Evolutionary conservation across 257 asterid species (phyloP), one percentile per base, ranked within the genome.

Genomic region (Ehretia macrophylla): DNA sequence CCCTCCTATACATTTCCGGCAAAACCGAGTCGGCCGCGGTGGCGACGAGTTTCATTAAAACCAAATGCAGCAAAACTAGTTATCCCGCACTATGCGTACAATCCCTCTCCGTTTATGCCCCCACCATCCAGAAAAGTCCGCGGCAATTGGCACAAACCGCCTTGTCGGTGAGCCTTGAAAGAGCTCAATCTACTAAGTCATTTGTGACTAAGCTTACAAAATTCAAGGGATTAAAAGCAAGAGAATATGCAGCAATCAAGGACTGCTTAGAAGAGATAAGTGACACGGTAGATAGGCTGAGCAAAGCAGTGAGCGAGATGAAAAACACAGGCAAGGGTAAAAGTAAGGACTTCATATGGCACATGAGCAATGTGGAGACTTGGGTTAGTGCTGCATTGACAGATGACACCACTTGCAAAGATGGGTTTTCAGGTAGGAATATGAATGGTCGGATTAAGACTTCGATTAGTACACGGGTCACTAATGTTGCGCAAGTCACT

Each of bases 351-450:
- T 77, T 55, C 66, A 32, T 1, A 5, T 69, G 83, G 82, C 83
- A 79, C 68, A 48, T 77, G 74, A 77, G 82, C 59, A 81, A 84
- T 16, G 38, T 84, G 50, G 78, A 76, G 79, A 84, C 93, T 4
- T 84, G 89, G 93, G 84, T 82, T 8, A 81, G 93, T 21, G 82
- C 85, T 0, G 86, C 88, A 0, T 51, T 84, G 48, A 81, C 93
- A 0, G 86, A 81, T 12, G 86, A 69, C 12, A 47, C 58, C 5
- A 74, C 78, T 0, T 84, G 93, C 54, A 1, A 23, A 17, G 93
- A 84, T n/a, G 93, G 89, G 4, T 48, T 66, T 51, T 45, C 82
- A 71, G 84, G 86, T 51, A 74, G 55, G 71, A 83, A 64, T 22
- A 4, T 68, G 56, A 17, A 77, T 10, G 83, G 86, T 1, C 55